Evolutionary conservation across 495 filamentous ascomycete species (phyloP).

Genomic region (Penicillium canescens): DNA sequence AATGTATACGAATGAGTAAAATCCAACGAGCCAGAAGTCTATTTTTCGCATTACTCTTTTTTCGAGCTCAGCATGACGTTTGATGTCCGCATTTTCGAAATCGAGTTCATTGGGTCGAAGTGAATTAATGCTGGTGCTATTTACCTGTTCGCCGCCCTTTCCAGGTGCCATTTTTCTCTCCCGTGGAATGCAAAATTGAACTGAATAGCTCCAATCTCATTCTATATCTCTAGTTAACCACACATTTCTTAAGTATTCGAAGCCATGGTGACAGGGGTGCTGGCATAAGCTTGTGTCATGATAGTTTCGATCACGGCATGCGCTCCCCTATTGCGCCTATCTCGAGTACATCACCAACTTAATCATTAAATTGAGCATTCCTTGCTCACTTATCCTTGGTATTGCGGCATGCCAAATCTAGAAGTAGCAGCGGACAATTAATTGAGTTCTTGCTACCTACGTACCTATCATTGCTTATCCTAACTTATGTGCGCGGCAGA

Average conservation of each 20-base stretch:
- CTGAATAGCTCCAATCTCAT: neutral
- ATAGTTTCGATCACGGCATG: constrained; percentile 29
- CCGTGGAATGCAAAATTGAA: neutral
- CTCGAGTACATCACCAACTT: too few relatives aligned
- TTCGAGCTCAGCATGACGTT: constrained; percentile 17
- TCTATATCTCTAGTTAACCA: neutral
- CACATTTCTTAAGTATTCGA: neutral
- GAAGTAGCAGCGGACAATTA: neutral
- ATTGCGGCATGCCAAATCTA: neutral
- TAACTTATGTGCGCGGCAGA: too few relatives aligned
- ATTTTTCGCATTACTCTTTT: constrained; percentile 37
- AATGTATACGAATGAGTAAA: constrained; percentile 44
- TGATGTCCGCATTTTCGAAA: neutral
- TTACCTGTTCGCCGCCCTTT: constrained; percentile 6
- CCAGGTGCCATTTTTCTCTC: constrained; percentile 7
- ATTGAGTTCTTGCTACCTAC: too few relatives aligned
- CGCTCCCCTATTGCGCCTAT: neutral
- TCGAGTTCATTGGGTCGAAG: constrained; percentile 4
- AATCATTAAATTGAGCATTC: neutral
- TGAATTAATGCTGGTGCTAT: constrained; percentile 6
- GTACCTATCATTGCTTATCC: too few relatives aligned
- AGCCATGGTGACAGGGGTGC: neutral
- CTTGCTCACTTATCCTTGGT: neutral
- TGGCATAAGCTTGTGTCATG: constrained; percentile 20
- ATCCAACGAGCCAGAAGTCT: constrained; percentile 43